Conservation (phyloP, 2,329 filamentous ascomycete species). For the Fusarium compactum region DNA sequence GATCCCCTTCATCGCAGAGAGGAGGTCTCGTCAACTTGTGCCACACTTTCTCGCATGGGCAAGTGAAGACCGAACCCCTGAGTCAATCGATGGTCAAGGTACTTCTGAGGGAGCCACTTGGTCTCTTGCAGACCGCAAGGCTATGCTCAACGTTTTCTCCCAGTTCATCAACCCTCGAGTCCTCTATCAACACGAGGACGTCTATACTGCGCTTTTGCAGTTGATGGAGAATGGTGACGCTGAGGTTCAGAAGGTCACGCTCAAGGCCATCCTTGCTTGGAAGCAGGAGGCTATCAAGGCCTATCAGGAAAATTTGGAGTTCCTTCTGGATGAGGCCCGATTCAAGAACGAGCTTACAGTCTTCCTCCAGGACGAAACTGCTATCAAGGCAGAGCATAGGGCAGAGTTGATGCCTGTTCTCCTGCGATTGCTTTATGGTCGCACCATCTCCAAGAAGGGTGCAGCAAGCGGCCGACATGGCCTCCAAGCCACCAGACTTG, state of each 20-base stretch:
- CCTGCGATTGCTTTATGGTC: slow-evolving; percentile 87
- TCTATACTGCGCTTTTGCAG: slow-evolving; percentile 79
- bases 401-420: slow-evolving; percentile 84
- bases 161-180: slow-evolving; percentile 89
- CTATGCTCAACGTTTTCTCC: slow-evolving; percentile 82
- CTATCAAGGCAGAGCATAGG: slow-evolving; percentile 80
- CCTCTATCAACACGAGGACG: slow-evolving; percentile 80
- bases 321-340: slow-evolving; percentile 87
- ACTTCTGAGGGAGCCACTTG: slow-evolving; percentile 63
- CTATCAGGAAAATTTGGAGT: slow-evolving; percentile 88
- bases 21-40: slow-evolving; percentile 83
- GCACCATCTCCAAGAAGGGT: slow-evolving; percentile 85
- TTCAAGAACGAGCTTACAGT: slow-evolving; percentile 96
- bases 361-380: slow-evolving; percentile 80
- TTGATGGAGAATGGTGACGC: slow-evolving; percentile 89
- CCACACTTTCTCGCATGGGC: slow-evolving; percentile 89
- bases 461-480: slow-evolving; percentile 81
- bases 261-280: slow-evolving; percentile 91
- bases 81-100: slow-evolving; percentile 50
- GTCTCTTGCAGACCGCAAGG: slow-evolving; percentile 84
- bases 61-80: slow-evolving; percentile 59
- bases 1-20: slow-evolving; percentile 84
- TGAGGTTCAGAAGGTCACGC: slow-evolving; percentile 85
- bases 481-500: slow-evolving; percentile 83
- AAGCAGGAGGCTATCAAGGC: slow-evolving; percentile 80